phyloP scores from a whole-genome alignment of 345 rosid genomes.

The Passiflora organensis region DNA sequence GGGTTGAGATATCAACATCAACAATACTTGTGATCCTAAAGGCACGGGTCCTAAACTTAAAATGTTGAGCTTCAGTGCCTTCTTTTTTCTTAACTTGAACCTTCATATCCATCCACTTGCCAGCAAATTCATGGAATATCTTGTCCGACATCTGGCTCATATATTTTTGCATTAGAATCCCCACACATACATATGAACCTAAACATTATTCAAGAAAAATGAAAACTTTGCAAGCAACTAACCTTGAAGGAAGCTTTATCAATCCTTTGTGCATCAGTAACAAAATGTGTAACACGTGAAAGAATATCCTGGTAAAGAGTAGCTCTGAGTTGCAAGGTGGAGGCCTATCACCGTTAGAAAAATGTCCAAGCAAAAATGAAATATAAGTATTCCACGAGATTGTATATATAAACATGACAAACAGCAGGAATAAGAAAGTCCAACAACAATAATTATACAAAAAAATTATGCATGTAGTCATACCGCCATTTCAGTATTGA shows the following conservation, averaged over 20 bases:
- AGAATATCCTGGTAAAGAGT: conserved; percentile 53
- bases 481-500: conserved; percentile 41
- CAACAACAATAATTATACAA: background rate
- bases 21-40: conserved; percentile 64
- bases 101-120: conserved; percentile 76
- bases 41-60: conserved; percentile 72
- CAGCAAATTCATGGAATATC: conserved; percentile 52
- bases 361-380: conserved; percentile 9
- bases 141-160: conserved; percentile 55
- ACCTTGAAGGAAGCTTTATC: conserved; percentile 68
- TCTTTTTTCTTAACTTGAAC: conserved; percentile 55
- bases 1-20: conserved; percentile 65
- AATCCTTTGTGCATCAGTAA: conserved; percentile 52
- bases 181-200: background rate
- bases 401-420: background rate
- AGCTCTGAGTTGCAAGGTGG: conserved; percentile 50
- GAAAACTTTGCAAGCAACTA: conserved; percentile 16
- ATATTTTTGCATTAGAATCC: conserved; percentile 23
- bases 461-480: conserved; percentile 1
- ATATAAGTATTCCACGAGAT: background rate
- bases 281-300: conserved; percentile 50
- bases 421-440: background rate
- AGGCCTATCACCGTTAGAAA: conserved; percentile 35
- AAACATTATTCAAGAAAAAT: conserved; percentile 8
- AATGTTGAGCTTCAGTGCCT: conserved; percentile 49